Base-by-base conservation (phyloP, 352 stramenopile species). In the Globisporangium sylvaticum region DNA sequence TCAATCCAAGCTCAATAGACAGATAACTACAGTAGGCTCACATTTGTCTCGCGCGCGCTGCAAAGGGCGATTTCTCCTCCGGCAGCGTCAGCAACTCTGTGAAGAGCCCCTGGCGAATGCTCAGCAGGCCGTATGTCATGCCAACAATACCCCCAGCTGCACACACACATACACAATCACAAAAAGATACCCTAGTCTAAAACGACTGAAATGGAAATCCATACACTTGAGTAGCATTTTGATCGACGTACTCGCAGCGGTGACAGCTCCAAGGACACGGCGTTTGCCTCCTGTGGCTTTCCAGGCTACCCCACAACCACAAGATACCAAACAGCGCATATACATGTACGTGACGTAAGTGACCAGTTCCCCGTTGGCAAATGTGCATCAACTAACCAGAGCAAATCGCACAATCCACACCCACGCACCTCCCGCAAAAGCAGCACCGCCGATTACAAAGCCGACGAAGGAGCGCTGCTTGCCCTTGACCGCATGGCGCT, bases 391-490 rank as follows among this genome's bases (percentile, higher is more conserved):
- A 5, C 27, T 10, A 22, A 5, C 27, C 24, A 32, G 8, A 53
- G 44, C 18, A 52, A 52, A 52, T 52, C 18, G 44, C 44, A 52
- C 44, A 8, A 50, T 9, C 32, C 20, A 22, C 34, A 56, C 22
- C 1, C 2, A 60, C 52, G 27, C 46, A 82, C 75, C 55, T 68
- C 70, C 73, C 18, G 60, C 73, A 24, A 64, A 70, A 1, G 68
- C 61, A 3, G 67, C 58, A 9, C 77, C 81, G 24, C 74, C 81
- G 2, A 78, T 37, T 10, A 87, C 53, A 3, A 72, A 69, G 25
- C 84, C 84, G 20, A 90, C 20, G 1, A 74, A 61, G 5, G 73
- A 77, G 42, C 84, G 83, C 42, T 68, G 74, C 34, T 80, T 83
- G 37, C 82, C 84, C 29, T 76, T 80, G 39, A 29, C 46, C 14